Evolutionary conservation across 2,329 filamentous ascomycete species (phyloP), one percentile per base, ranked within the genome.

Genomic region (Hypoxylon sp.): DNA sequence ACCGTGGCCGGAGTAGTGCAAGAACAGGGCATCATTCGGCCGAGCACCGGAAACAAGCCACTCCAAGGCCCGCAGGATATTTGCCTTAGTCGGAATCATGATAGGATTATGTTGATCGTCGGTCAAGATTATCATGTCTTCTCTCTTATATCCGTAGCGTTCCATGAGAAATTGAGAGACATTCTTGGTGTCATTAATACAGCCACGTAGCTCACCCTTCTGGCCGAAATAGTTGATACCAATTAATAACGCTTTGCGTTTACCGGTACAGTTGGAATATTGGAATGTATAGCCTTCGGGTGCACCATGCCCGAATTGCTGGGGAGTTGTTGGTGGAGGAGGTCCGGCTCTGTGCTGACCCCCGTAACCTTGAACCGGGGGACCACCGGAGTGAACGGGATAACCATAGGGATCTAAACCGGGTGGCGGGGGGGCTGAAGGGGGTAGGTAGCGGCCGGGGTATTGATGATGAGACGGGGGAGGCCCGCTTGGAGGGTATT

Each of bases 151-250:
- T 53, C 86, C 84, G 75, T 91, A 90, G 65, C 84, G 83, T 77
- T 90, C 84, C 71, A 90, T 89, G 67, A 94, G 81, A 79, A 93
- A 94, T 60, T 81, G 81, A 32, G 90, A 92, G 79, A 94, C 87
- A 77, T 94, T 94, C 81, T 90, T 89, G 34, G 91, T 90, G 77
- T 94, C 91, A 80, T 94, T 94, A 85, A 94, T 93, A 80, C 91
- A 94, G 46, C 91, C 91, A 65, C 89, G 84, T 58, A 94, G 86
- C 82, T 93, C 90, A 52, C 88, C 91, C 21, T 89, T 80, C 76
- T 92, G 89, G 57, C 89, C 88, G 73, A 93, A 91, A 82, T 94
- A 94, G 83, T 94, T 94, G 84, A 94, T 93, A 57, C 91, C 91
- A 69, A 94, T 92, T 61, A 94, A 81, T 61, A 94, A 81, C 6